These are phyloP conservation scores for Akanthomyces lecanii DNA, from an alignment of 2,329 filamentous ascomycete species.

Conservation along the genomic window DNA sequence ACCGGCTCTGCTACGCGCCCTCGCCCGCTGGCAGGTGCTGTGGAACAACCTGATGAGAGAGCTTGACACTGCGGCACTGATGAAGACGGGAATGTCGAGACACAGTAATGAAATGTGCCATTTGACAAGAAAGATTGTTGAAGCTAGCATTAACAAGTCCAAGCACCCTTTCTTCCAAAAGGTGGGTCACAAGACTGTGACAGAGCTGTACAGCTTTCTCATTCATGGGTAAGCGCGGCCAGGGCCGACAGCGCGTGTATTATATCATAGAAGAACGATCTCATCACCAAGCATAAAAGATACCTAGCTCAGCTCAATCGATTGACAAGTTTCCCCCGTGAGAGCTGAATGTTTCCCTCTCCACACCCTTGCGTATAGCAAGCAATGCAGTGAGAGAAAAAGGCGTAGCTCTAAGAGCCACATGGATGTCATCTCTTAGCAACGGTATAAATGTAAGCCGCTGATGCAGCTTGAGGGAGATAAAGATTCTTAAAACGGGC, in stretches of 20 bases:
- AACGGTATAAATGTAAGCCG: background rate
- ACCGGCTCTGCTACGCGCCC: constrained; percentile 18
- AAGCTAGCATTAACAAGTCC: constrained; percentile 3
- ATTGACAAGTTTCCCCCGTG: background rate
- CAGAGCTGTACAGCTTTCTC: constrained; percentile 11
- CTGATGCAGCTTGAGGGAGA: background rate
- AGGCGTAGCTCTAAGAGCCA: constrained; percentile 31
- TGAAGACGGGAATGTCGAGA: constrained; percentile 10
- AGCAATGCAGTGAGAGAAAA: constrained; percentile 47
- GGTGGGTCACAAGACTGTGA: constrained; percentile 11
- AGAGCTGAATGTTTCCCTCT: constrained; percentile 34
- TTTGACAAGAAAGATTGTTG: constrained; percentile 1
- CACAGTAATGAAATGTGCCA: constrained; percentile 9
- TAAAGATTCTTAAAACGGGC: background rate
- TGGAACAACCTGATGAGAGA: constrained; percentile 17
- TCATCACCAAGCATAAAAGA: background rate
- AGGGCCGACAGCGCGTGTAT: background rate
- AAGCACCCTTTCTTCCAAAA: constrained; percentile 14
- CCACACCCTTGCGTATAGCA: constrained; percentile 45
- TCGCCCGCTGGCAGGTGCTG: constrained; percentile 22
- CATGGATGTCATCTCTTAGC: background rate
- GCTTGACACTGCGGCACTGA: background rate
- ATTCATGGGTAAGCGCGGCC: background rate
- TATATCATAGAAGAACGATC: background rate
- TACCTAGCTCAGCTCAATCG: constrained; percentile 1